These are phyloP conservation scores for Brasenia schreberi DNA, from an alignment of 164 flowering plant genomes.

Conservation along the genomic window DNA sequence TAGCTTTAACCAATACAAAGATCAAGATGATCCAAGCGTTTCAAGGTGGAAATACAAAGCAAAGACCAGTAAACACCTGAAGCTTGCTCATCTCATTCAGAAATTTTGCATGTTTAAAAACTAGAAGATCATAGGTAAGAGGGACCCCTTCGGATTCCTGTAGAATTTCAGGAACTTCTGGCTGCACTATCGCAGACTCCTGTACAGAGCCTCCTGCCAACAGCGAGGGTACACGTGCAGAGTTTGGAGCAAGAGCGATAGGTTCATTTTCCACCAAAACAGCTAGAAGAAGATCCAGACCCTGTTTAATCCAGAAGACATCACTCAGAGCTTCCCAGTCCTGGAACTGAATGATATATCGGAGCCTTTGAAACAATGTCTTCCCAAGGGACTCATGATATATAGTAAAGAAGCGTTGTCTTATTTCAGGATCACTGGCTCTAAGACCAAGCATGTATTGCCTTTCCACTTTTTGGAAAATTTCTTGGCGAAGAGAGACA, in stretches of 20 bases:
- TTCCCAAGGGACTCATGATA: slow-evolving; percentile 88
- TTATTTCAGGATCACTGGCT: slow-evolving; percentile 81
- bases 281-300: slow-evolving; percentile 95
- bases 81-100: slow-evolving; percentile 78
- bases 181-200: slow-evolving; percentile 43
- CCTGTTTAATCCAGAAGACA: slow-evolving; percentile 99
- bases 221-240: slow-evolving; percentile 76
- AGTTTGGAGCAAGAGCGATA: slow-evolving; percentile 87
- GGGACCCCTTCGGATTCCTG: slow-evolving; percentile 55
- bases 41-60: slow-evolving; percentile 1
- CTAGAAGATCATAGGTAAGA: slow-evolving; percentile 61
- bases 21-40: no score
- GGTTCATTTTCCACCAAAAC: slow-evolving; percentile 75
- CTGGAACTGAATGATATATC: slow-evolving; percentile 84
- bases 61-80: slow-evolving; percentile 43
- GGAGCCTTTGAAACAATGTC: slow-evolving; percentile 73
- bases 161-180: slow-evolving; percentile 35
- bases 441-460: slow-evolving; percentile 93
- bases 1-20: not conserved
- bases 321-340: slow-evolving; percentile 99
- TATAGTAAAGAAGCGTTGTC: slow-evolving; percentile 65
- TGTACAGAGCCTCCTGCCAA: slow-evolving; percentile 31
- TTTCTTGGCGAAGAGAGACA: slow-evolving; percentile 61
- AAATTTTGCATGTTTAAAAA: slow-evolving; percentile 64
- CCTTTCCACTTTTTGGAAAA: slow-evolving; percentile 86